Conservation (phyloP, 2,329 filamentous ascomycete species). For the Monosporascus sp. region DNA sequence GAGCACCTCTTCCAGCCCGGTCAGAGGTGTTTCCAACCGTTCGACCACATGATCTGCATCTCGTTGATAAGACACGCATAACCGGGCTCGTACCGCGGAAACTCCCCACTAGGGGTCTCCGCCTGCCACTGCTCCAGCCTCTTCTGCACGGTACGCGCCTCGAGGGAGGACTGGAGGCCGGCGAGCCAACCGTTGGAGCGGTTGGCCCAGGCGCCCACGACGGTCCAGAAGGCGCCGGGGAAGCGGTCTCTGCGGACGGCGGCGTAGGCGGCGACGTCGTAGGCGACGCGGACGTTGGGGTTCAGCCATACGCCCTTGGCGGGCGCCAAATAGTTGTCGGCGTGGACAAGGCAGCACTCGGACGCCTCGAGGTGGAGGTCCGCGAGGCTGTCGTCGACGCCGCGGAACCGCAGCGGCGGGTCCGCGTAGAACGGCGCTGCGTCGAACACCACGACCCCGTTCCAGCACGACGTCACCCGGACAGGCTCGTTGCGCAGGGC, state of each 20-base stretch:
- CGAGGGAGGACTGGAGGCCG: conserved; percentile 30
- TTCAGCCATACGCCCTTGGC: conserved; percentile 49
- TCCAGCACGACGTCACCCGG: conserved; percentile 63
- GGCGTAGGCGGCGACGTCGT: conserved; percentile 36
- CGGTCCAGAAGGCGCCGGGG: conserved; percentile 39
- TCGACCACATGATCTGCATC: conserved; percentile 54
- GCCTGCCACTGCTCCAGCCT: conserved; percentile 37
- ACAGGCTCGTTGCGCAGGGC: conserved; percentile 46
- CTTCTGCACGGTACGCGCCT: conserved; percentile 31
- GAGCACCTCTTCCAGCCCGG: conserved; percentile 4
- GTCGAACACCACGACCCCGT: conserved; percentile 50
- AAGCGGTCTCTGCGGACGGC: conserved; percentile 30
- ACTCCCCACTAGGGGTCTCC: conserved; percentile 26
- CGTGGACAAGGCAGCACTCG: conserved; percentile 58
- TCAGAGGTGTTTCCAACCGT: conserved; percentile 54
- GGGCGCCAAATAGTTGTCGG: conserved; percentile 45
- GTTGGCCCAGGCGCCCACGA: conserved; percentile 35
- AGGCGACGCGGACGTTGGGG: conserved; percentile 49
- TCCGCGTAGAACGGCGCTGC: conserved; percentile 41
- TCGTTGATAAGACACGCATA: conserved; percentile 51
- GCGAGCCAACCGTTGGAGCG: conserved; percentile 25
- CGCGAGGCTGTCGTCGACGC: conserved; percentile 52
- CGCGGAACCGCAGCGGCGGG: conserved; percentile 53
- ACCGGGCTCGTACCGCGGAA: conserved; percentile 35
- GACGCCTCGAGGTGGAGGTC: conserved; percentile 52